Evolutionary conservation across 1,284 basidiomycete genomes (phyloP).

Genomic region (Uromyces viciae-fabae): DNA sequence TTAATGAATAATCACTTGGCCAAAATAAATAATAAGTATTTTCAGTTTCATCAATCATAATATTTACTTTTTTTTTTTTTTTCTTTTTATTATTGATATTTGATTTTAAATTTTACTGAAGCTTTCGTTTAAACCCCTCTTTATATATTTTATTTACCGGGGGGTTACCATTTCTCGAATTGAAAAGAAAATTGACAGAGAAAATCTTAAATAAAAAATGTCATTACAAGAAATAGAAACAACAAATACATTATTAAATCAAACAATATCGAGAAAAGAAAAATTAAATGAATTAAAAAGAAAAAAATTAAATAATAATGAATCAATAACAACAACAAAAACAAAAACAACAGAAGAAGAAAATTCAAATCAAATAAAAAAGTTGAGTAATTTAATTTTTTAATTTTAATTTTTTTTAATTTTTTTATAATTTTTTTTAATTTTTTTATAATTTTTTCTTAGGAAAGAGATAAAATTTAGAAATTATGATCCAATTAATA

Average conservation of each 20-base stretch:
- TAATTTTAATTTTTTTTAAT: background rate
- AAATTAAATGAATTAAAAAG: conserved; percentile 24
- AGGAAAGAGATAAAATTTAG: conserved; percentile 43
- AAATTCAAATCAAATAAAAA: background rate
- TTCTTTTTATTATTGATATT: too few species aligned
- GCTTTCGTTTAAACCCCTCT: too few species aligned
- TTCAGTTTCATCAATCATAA: too few species aligned
- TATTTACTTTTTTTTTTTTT: too few species aligned
- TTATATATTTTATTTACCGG: too few species aligned
- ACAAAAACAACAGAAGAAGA: background rate
- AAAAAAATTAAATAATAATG: conserved; percentile 6
- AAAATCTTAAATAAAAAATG: too few species aligned
- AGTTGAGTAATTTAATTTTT: background rate
- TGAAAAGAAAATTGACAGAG: too few species aligned
- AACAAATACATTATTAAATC: conserved; percentile 31
- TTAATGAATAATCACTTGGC: too few species aligned
- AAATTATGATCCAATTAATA: conserved; percentile 37
- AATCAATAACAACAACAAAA: background rate
- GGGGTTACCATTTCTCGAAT: too few species aligned
- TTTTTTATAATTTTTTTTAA: background rate
- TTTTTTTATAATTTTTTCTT: background rate
- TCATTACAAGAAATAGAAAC: too few species aligned
- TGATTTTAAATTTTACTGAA: too few species aligned
- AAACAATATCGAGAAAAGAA: conserved; percentile 30
- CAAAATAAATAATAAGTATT: too few species aligned